These are phyloP conservation scores for Exophiala aquamarina DNA, from an alignment of 2,329 filamentous ascomycete species.

Conservation along the genomic window DNA sequence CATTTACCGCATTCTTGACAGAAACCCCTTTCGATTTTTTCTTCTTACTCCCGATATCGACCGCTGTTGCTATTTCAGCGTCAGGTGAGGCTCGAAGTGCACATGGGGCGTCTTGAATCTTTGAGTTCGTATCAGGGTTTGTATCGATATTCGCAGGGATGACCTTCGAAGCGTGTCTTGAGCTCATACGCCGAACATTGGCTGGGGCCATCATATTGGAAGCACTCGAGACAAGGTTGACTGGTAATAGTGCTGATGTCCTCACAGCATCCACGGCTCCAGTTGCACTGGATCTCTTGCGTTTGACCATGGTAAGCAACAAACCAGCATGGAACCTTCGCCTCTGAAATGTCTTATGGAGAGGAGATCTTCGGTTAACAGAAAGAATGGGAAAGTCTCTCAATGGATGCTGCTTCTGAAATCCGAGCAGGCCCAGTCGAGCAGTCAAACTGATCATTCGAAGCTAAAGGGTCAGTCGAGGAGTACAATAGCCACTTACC, in stretches of 20 bases:
- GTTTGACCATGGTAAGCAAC: constrained; percentile 24
- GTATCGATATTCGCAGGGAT: constrained; percentile 25
- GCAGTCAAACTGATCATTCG: too few relatives aligned
- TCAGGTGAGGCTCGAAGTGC: constrained; percentile 33
- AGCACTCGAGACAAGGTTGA: constrained; percentile 5
- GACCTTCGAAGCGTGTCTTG: constrained; percentile 21
- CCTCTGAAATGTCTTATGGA: not conserved
- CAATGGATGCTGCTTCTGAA: not conserved
- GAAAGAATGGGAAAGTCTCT: not conserved
- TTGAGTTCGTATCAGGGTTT: constrained; percentile 31
- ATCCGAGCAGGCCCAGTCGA: too few relatives aligned
- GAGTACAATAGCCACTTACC: too few relatives aligned
- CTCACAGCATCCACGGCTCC: not conserved
- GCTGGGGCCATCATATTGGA: constrained; percentile 19
- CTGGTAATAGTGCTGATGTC: not conserved
- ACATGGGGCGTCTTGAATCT: constrained; percentile 29
- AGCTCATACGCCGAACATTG: constrained; percentile 26
- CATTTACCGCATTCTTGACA: constrained; percentile 10
- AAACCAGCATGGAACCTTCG: not conserved
- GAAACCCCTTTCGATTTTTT: not conserved
- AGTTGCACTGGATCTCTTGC: constrained; percentile 20
- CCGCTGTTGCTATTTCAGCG: constrained; percentile 18
- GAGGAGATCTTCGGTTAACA: not conserved
- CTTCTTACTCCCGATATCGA: constrained; percentile 15
- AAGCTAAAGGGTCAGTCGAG: too few relatives aligned